These are phyloP conservation scores for Linaria vulgaris DNA, from an alignment of 257 asterid species.

Conservation along the genomic window DNA sequence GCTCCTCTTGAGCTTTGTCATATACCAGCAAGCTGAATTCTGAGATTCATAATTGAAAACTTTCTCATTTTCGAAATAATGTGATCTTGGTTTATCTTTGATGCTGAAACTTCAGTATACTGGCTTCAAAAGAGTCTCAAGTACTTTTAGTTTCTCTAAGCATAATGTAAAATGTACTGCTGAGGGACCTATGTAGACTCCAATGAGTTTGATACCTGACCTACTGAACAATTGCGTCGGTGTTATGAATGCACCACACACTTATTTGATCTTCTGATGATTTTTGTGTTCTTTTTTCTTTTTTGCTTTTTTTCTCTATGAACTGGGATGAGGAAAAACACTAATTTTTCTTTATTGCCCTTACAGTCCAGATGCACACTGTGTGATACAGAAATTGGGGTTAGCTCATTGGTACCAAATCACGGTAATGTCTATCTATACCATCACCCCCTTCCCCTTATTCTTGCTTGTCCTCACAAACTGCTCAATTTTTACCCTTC, in stretches of 20 bases:
- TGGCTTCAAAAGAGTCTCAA: background rate
- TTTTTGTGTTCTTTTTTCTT: slow-evolving; percentile 7
- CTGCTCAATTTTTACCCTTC: slow-evolving; percentile 24
- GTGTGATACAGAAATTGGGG: slow-evolving; percentile 75
- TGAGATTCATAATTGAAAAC: background rate
- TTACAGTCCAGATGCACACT: slow-evolving; percentile 84
- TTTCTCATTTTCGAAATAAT: background rate
- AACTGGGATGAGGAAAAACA: slow-evolving; percentile 21
- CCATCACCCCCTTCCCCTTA: background rate
- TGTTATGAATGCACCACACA: slow-evolving; percentile 8
- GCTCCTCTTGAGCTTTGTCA: no score
- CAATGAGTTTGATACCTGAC: slow-evolving; percentile 5
- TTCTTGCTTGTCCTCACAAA: slow-evolving; percentile 18
- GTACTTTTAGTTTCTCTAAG: slow-evolving; percentile 3
- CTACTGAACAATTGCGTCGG: slow-evolving; percentile 1
- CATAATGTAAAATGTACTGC: slow-evolving; percentile 6
- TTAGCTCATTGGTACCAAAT: slow-evolving; percentile 77
- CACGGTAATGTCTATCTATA: slow-evolving; percentile 49
- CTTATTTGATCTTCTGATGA: background rate
- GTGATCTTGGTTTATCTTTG: background rate
- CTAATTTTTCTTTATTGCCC: slow-evolving; percentile 24
- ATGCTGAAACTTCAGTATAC: background rate
- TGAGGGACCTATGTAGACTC: background rate
- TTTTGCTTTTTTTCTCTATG: slow-evolving; percentile 1
- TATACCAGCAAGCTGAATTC: no score